Percentiles rank a stretch among this genome's conserved stretches.
Conservation (phyloP, 352 stramenopile genomes). For the Phytophthora crassamura region DNA sequence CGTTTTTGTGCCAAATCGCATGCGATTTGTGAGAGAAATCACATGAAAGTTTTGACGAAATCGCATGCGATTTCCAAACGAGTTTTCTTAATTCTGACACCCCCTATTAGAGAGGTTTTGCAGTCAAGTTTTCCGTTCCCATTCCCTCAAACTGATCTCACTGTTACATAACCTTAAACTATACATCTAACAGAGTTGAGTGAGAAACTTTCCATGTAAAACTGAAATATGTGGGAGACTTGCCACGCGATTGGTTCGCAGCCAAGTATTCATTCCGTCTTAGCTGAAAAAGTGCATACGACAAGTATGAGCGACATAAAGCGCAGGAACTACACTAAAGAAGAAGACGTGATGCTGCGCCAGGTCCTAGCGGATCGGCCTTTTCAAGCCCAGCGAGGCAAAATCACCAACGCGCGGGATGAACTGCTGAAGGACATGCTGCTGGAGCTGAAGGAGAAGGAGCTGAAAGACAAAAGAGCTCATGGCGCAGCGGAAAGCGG, state of each 20-base stretch:
- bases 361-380: background rate
- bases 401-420: background rate
- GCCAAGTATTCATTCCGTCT: background rate
- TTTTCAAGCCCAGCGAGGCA: constrained; percentile 1
- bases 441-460: constrained; percentile 10
- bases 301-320: constrained; percentile 2
- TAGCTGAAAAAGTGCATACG: no score
- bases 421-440: constrained; percentile 5
- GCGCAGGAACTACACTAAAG: constrained; percentile 1
- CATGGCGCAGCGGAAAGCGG: constrained; percentile 2
- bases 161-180: background rate
- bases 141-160: background rate
- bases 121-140: background rate
- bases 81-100: no score
- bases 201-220: constrained; percentile 1
- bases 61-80: no score
- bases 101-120: constrained; percentile 1
- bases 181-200: background rate
- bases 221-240: no score
- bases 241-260: background rate
- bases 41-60: no score
- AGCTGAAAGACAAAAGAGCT: constrained; percentile 8
- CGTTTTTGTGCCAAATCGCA: no score
- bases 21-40: no score
- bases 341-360: constrained; percentile 7